These are phyloP conservation scores for Collybiopsis confluens DNA, from an alignment of 768 basidiomycete genomes.

Conservation along the genomic window DNA sequence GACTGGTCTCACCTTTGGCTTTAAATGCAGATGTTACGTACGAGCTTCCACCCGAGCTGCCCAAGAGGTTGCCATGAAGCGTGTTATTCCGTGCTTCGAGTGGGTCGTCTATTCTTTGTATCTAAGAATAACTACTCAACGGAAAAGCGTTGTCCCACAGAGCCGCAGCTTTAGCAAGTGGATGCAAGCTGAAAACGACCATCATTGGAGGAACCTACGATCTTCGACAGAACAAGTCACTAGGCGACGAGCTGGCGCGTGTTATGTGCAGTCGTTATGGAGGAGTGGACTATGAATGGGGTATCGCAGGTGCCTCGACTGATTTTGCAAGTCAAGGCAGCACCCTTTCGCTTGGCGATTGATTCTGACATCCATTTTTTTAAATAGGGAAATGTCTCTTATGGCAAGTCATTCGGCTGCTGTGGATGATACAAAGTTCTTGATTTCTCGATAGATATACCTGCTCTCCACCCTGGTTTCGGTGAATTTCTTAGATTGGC, in stretches of 20 bases:
- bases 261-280: constrained; percentile 61
- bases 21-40: constrained; percentile 62
- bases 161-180: constrained; percentile 65
- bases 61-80: constrained; percentile 48
- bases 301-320: constrained; percentile 69
- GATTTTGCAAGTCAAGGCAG: constrained; percentile 54
- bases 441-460: constrained; percentile 47
- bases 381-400: constrained; percentile 66
- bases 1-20: too few relatives aligned
- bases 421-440: background rate
- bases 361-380: background rate
- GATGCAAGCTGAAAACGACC: constrained; percentile 47
- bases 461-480: constrained; percentile 72
- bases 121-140: too few relatives aligned
- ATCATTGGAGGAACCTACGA: constrained; percentile 39
- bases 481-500: constrained; percentile 30
- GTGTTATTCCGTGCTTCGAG: constrained; percentile 73
- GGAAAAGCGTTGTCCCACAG: constrained; percentile 30
- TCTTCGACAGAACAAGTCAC: constrained; percentile 61
- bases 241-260: constrained; percentile 68
- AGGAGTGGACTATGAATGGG: constrained; percentile 58
- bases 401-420: constrained; percentile 43
- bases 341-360: background rate
- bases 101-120: constrained; percentile 26
- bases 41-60: constrained; percentile 68